Percentiles rank a stretch among this genome's conserved stretches.
These are phyloP conservation scores for Clonostachys rhizophaga DNA, from an alignment of 2,329 filamentous ascomycete species.

Conservation along the genomic window DNA sequence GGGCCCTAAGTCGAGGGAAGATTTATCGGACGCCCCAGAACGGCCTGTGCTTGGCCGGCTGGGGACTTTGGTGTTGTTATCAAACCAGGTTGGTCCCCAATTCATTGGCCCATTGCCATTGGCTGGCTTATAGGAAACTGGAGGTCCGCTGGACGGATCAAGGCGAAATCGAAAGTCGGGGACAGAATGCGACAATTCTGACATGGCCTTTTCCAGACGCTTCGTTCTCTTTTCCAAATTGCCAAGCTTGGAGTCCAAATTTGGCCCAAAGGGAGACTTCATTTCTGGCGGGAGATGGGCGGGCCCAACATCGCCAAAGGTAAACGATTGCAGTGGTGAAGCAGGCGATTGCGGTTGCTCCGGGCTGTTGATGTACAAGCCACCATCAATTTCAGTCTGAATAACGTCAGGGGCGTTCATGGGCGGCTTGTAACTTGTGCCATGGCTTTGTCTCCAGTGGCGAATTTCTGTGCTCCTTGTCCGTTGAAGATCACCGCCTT, in stretches of 20 bases:
- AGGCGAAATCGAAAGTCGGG: neutral
- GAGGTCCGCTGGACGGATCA: neutral
- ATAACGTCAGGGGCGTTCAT: too few species aligned
- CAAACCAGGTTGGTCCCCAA: neutral
- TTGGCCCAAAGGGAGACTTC: constrained; percentile 53
- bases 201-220: neutral
- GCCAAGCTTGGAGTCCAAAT: constrained; percentile 46
- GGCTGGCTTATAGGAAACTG: neutral
- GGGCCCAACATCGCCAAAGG: constrained; percentile 42
- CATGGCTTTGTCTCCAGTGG: constrained; percentile 59
- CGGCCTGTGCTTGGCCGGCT: constrained; percentile 10
- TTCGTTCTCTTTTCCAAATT: constrained; percentile 38
- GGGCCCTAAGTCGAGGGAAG: constrained; percentile 1
- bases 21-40: neutral
- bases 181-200: neutral
- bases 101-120: neutral
- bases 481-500: constrained; percentile 24
- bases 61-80: neutral
- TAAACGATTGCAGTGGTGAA: constrained; percentile 45
- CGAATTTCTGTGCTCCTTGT: constrained; percentile 60
- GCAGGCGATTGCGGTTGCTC: neutral
- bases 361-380: constrained; percentile 21
- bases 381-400: too few species aligned
- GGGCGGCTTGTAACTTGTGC: constrained; percentile 44
- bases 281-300: constrained; percentile 44